Evolutionary conservation across 495 filamentous ascomycete species (phyloP).

Genomic region (Halenospora varia): DNA sequence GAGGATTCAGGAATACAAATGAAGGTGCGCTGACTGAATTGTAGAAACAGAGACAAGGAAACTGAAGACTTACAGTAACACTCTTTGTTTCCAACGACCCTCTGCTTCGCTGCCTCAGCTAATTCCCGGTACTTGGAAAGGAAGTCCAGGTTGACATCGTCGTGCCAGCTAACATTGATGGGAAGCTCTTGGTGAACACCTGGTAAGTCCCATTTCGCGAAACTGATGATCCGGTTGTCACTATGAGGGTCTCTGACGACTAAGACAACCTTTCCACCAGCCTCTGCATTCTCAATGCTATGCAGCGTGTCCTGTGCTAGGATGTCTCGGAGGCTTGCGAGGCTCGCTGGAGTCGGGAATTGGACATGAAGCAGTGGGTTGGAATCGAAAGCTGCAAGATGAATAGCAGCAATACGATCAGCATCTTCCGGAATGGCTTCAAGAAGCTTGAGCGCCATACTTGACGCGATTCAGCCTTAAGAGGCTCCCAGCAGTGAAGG

Average conservation of each 20-base stretch:
- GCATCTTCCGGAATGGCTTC: constrained; percentile 26
- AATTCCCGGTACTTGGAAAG: constrained; percentile 30
- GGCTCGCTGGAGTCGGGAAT: constrained; percentile 34
- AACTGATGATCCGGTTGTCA: constrained; percentile 28
- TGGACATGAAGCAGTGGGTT: constrained; percentile 39
- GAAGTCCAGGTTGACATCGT: constrained; percentile 27
- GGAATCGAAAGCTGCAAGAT: constrained; percentile 38
- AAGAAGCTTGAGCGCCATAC: constrained; percentile 14
- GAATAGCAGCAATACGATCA: constrained; percentile 37
- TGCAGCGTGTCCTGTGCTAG: constrained; percentile 26
- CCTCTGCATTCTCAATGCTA: constrained; percentile 22
- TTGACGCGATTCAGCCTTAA: neutral
- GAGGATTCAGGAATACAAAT: neutral
- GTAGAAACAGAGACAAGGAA: neutral
- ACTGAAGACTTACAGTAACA: constrained; percentile 29
- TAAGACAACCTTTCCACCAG: constrained; percentile 26
- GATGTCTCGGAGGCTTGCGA: constrained; percentile 19
- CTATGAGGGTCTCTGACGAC: constrained; percentile 27
- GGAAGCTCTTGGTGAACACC: constrained; percentile 15
- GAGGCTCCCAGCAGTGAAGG: neutral
- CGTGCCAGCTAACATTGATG: constrained; percentile 30
- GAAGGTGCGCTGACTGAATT: too few species aligned
- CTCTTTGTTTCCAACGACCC: constrained; percentile 21
- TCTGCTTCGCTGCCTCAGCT: constrained; percentile 29
- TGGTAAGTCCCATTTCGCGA: constrained; percentile 38